A percentile compares a stretch with the other conserved stretches of the same genome.
phyloP scores from a whole-genome alignment of 2,329 filamentous ascomycete species.

The Fusarium concolor region DNA sequence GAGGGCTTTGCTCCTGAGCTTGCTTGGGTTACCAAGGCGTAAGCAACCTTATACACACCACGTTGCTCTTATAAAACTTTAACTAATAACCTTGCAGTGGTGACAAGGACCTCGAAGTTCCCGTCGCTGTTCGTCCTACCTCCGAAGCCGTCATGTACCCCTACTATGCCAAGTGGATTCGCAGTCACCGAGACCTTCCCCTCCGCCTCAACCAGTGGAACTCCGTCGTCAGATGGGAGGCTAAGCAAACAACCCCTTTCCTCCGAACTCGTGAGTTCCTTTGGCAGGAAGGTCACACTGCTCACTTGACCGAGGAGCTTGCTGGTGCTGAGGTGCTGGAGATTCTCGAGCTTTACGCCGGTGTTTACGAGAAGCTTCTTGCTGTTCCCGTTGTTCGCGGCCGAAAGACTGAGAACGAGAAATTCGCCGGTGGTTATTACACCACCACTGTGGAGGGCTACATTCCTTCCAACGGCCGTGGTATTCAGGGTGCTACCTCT shows the following conservation, averaged over 20 bases:
- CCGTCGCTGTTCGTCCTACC: slow-evolving; percentile 74
- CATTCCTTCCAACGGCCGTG: slow-evolving; percentile 93
- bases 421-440: slow-evolving; percentile 96
- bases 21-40: slow-evolving; percentile 89
- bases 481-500: slow-evolving; percentile 95
- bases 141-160: slow-evolving; percentile 91
- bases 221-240: slow-evolving; percentile 92
- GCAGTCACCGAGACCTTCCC: slow-evolving; percentile 93
- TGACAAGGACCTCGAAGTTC: slow-evolving; percentile 89
- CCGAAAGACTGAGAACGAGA: slow-evolving; percentile 96
- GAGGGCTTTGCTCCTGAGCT: slow-evolving; percentile 98
- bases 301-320: slow-evolving; percentile 84
- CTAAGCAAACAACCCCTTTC: slow-evolving; percentile 91
- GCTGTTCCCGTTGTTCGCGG: slow-evolving; percentile 96
- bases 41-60: slow-evolving; percentile 50
- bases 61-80: not conserved
- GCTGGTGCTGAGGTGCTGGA: slow-evolving; percentile 89
- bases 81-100: slow-evolving; percentile 66
- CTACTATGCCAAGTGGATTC: slow-evolving; percentile 97
- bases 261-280: slow-evolving; percentile 93
- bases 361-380: slow-evolving; percentile 91
- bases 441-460: slow-evolving; percentile 98
- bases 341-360: slow-evolving; percentile 93
- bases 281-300: slow-evolving; percentile 96
- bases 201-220: slow-evolving; percentile 98